These are phyloP conservation scores for Parsonsia alboflavescens DNA, from an alignment of 257 asterid species.

Conservation along the genomic window DNA sequence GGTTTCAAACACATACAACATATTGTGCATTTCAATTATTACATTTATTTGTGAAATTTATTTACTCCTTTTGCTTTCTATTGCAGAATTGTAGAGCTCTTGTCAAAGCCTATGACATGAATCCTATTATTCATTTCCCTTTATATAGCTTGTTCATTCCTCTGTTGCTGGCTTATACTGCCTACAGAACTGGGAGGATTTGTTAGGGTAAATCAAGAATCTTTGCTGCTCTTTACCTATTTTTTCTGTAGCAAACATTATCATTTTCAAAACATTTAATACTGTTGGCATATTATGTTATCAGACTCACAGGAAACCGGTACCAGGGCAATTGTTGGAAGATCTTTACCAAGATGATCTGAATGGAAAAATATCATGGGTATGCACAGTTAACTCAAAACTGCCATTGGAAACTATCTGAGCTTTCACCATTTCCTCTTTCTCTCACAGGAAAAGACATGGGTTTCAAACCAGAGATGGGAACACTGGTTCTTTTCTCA, in stretches of 20 bases:
- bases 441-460: not conserved
- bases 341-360: not conserved
- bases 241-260: not conserved
- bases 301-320: not conserved
- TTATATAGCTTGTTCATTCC: constrained; percentile 62
- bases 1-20: not conserved
- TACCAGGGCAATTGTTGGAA: not conserved
- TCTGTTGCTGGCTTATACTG: constrained; percentile 51
- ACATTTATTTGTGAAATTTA: not conserved
- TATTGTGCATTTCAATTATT: not conserved
- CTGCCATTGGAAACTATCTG: not conserved
- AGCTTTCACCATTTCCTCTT: not conserved
- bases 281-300: not conserved
- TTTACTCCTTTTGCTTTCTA: constrained; percentile 4
- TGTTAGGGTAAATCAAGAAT: constrained; percentile 14
- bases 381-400: not conserved
- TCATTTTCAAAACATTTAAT: not conserved
- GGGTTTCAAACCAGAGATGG: not conserved
- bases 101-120: constrained; percentile 78
- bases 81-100: constrained; percentile 75
- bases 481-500: not conserved
- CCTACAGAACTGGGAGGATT: constrained; percentile 53
- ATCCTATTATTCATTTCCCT: constrained; percentile 72
- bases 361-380: not conserved
- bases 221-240: not conserved